Conservation (phyloP, 306 rosid genomes). For the Vicia faba region DNA sequence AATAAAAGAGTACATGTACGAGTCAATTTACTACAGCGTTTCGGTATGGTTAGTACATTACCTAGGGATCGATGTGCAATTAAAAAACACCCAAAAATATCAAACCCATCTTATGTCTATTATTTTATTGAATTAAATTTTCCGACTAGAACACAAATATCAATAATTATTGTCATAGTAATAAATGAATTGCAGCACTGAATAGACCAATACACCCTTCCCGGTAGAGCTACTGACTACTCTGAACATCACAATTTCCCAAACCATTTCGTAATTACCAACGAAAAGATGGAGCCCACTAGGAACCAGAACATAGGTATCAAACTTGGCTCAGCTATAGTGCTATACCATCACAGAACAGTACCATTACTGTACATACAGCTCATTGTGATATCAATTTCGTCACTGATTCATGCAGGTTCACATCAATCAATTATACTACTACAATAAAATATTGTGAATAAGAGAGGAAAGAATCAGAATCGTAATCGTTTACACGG, state of each 20-base stretch:
- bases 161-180: conserved; percentile 26
- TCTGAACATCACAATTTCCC: conserved; percentile 53
- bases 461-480: neutral
- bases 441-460: neutral
- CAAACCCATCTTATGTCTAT: conserved; percentile 27
- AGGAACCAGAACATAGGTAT: conserved; percentile 40
- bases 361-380: conserved; percentile 22
- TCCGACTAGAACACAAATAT: conserved; percentile 19
- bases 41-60: neutral
- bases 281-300: conserved; percentile 65
- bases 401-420: conserved; percentile 40
- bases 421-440: conserved; percentile 16
- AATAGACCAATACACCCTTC: conserved; percentile 46
- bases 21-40: neutral
- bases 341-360: conserved; percentile 30
- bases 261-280: conserved; percentile 32
- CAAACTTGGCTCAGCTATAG: conserved; percentile 43
- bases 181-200: conserved; percentile 10
- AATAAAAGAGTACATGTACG: neutral
- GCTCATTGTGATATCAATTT: conserved; percentile 36
- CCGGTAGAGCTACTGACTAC: conserved; percentile 36
- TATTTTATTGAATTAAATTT: conserved; percentile 32
- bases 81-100: conserved; percentile 2
- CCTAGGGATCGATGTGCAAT: conserved; percentile 57
- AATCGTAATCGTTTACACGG: neutral